phyloP scores from a whole-genome alignment of 2,329 filamentous ascomycete genomes.

The Bimuria novae-zelandiae region DNA sequence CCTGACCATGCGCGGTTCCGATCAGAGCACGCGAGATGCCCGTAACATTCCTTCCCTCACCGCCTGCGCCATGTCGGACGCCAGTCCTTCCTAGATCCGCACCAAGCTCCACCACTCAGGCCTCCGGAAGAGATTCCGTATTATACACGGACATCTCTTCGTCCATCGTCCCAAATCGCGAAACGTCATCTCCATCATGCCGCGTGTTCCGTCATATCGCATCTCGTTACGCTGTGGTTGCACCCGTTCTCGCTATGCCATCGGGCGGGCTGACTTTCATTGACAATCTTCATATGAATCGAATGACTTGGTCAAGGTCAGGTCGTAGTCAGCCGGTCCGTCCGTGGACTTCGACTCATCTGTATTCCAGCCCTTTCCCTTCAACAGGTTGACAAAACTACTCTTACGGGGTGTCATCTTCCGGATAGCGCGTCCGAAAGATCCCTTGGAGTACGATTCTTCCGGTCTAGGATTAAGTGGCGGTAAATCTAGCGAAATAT shows the following conservation, averaged over 20 bases:
- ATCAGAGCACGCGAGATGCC: no score
- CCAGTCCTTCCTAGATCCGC: no score
- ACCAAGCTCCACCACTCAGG: no score
- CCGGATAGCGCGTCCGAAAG: constrained; percentile 37
- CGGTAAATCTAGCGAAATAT: constrained; percentile 19
- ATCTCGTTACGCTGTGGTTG: no score
- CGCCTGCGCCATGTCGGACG: no score
- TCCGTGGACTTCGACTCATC: constrained; percentile 15
- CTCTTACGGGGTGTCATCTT: constrained; percentile 42
- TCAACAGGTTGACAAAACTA: constrained; percentile 41
- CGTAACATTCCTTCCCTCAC: no score
- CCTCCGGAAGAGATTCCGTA: neutral
- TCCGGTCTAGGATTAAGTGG: constrained; percentile 27
- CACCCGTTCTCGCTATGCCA: no score
- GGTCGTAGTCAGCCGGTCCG: neutral
- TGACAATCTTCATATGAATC: neutral
- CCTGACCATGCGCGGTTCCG: no score
- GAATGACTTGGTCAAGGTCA: neutral
- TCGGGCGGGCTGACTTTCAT: no score
- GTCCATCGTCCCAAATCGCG: no score
- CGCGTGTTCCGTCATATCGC: constrained; percentile 8
- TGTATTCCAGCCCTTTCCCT: constrained; percentile 38
- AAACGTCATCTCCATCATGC: no score
- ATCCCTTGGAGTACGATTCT: constrained; percentile 21
- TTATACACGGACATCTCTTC: no score